Evolutionary conservation across 2,329 filamentous ascomycete genomes (phyloP), one percentile per base, ranked within the genome.

Genomic region (Trichoderma afroharzianum): DNA sequence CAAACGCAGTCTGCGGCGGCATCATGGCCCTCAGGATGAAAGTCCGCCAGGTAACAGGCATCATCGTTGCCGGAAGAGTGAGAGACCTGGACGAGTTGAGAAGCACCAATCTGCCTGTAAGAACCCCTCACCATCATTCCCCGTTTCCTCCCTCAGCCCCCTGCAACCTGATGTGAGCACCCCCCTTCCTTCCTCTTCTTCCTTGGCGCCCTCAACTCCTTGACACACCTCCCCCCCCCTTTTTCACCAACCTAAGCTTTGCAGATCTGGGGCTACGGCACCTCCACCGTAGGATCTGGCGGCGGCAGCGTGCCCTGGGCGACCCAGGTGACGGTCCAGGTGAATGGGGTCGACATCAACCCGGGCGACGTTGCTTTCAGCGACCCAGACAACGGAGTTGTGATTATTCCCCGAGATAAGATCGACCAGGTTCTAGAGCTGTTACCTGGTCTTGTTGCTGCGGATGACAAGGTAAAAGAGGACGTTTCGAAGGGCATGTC

Each of bases 11-110:
- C 8, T 86, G 93, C 6, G 92, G 92, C n/a, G 92, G 92, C 21
- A 93, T 94, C 74, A 92, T 94, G 87, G 92, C 91, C 6, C 83
- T 87, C 33, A 85, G 92, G 24, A 92, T 94, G 86, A 88, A 89
- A 76, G 79, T 86, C 15, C 83, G 90, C 12, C 87, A 88, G 15
- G 88, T 87, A 21, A 83, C 84, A 74, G 91, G 86, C 3, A 85
- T 91, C 12, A 81, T 94, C n/a, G 89, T 93, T 8, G 86, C 89
- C 74, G 92, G 92, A 1, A 83, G 92, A 50, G 87, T 91, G 6
- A 85, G 92, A 73, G 92, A 94, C 81, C 76, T 93, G 21, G 82
- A 81, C 18, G 89, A 92, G 76, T 79, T 93, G 72, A 83, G 82
- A 69, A 84, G 78, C 57, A 86, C 87, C 12, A 84, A 82, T 39